Conservation (phyloP, 306 rosid genomes). For the Sindora glabra region DNA sequence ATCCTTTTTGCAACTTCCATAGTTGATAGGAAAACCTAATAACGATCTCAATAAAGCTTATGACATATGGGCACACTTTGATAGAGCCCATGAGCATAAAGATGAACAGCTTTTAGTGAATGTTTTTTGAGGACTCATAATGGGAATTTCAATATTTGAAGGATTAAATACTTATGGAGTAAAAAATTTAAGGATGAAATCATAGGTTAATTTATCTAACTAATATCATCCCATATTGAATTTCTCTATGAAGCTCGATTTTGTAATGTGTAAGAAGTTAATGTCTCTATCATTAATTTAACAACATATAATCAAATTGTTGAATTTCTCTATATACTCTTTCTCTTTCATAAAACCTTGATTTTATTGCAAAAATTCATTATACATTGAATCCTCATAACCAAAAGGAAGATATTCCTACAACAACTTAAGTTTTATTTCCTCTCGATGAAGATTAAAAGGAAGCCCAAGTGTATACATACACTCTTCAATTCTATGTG, state of each 20-base stretch:
- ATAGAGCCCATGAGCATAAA: too few species aligned
- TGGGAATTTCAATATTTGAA: too few species aligned
- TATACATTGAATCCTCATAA: not conserved
- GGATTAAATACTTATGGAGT: too few species aligned
- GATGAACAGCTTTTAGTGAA: too few species aligned
- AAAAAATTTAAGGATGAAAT: too few species aligned
- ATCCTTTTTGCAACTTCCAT: too few species aligned
- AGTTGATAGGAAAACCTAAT: too few species aligned
- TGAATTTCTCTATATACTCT: not conserved
- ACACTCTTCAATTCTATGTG: not conserved
- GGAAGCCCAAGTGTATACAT: not conserved
- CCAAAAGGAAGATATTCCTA: not conserved
- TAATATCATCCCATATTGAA: not conserved
- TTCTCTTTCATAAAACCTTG: not conserved
- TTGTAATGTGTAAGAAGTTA: not conserved
- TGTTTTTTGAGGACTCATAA: too few species aligned
- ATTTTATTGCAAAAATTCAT: too few species aligned
- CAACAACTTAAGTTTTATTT: not conserved
- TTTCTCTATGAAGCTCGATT: not conserved
- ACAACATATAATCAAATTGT: not conserved
- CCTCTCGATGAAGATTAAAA: not conserved
- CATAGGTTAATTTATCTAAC: too few species aligned
- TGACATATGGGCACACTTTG: too few species aligned
- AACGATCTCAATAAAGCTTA: too few species aligned
- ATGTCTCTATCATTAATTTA: not conserved